A percentile compares a stretch with the other conserved stretches of the same genome.
phyloP scores from a whole-genome alignment of 139 green algal genomes.

The Picochlorum sp. region DNA sequence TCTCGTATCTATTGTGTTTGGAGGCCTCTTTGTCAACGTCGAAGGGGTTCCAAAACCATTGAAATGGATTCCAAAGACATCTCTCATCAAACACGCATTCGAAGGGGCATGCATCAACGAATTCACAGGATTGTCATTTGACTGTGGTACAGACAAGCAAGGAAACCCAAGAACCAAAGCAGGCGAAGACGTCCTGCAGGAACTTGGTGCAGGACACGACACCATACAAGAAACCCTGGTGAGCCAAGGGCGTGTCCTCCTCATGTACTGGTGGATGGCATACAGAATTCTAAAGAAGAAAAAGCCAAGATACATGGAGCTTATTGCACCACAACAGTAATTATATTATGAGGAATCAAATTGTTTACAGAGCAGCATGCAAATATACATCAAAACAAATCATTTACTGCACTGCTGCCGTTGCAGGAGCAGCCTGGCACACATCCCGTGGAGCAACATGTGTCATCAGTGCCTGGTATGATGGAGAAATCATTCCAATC shows the following conservation, averaged over 20 bases:
- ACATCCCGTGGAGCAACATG: constrained; percentile 7
- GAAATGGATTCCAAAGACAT: constrained; percentile 63
- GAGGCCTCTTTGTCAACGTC: constrained; percentile 80
- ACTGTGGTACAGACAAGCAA: constrained; percentile 23
- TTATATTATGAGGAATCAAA: background rate
- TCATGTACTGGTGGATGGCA: constrained; percentile 64
- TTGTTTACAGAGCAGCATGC: background rate
- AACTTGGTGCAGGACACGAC: constrained; percentile 47
- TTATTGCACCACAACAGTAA: background rate
- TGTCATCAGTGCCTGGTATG: constrained; percentile 10
- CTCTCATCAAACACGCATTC: constrained; percentile 63
- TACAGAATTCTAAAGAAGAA: constrained; percentile 50
- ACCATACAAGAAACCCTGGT: constrained; percentile 21
- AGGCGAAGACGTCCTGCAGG: constrained; percentile 54
- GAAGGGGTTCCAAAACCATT: constrained; percentile 54
- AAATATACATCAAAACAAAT: background rate
- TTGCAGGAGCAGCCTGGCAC: background rate
- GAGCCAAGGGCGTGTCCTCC: constrained; percentile 44
- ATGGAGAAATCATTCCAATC: background rate
- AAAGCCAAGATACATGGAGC: constrained; percentile 39
- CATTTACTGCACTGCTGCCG: background rate
- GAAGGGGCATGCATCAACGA: constrained; percentile 78
- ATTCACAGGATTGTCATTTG: constrained; percentile 68
- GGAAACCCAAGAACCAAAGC: constrained; percentile 22
- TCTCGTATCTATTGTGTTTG: constrained; percentile 90